Conservation (phyloP, 352 stramenopile genomes). For the Phytopythium sindhum region DNA sequence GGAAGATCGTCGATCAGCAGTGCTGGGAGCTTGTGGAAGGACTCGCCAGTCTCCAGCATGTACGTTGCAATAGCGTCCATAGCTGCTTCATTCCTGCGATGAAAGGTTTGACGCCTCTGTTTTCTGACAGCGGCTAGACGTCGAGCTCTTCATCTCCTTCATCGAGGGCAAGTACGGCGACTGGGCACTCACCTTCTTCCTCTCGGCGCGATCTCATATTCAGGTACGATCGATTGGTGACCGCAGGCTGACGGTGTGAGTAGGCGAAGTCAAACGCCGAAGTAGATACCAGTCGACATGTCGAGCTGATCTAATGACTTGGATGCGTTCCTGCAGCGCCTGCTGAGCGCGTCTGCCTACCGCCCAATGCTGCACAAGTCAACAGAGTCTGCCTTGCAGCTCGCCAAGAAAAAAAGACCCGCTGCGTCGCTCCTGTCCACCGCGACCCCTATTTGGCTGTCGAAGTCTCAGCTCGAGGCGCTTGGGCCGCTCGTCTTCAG, state of each 20-base stretch:
- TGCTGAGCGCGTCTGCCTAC: slow-evolving; percentile 22
- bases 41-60: slow-evolving; percentile 34
- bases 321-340: slow-evolving; percentile 12
- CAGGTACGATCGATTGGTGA: slow-evolving; percentile 25
- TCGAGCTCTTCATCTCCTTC: slow-evolving; percentile 61
- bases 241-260: background rate
- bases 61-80: slow-evolving; percentile 12
- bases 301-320: background rate
- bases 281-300: too few species aligned
- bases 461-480: slow-evolving; percentile 38
- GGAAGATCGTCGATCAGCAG: slow-evolving; percentile 59
- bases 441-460: slow-evolving; percentile 38
- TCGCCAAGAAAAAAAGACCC: background rate
- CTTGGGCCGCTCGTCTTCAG: slow-evolving; percentile 44
- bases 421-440: slow-evolving; percentile 8
- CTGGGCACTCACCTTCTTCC: slow-evolving; percentile 47
- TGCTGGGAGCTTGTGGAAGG: slow-evolving; percentile 52
- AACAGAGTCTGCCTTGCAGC: background rate
- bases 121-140: slow-evolving; percentile 32
- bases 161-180: slow-evolving; percentile 48
- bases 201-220: slow-evolving; percentile 36
- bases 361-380: slow-evolving; percentile 25
- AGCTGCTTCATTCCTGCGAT: background rate
- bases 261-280: too few species aligned
- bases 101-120: background rate